Evolutionary conservation across 768 basidiomycete species (phyloP).

Genomic region (Mycena epipterygia): DNA sequence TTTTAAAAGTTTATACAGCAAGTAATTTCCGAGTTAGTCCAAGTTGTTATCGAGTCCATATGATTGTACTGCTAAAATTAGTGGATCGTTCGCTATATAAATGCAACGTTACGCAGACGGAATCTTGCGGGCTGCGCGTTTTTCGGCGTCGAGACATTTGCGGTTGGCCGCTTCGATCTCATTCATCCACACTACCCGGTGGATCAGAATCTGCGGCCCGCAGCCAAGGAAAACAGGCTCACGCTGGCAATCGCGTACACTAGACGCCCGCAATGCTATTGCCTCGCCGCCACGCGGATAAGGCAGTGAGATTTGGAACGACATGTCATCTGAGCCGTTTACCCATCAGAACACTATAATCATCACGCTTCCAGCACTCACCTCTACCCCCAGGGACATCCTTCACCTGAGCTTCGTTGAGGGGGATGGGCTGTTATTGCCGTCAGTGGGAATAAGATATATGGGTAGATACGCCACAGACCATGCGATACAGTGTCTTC

Average conservation of each 20-base stretch:
- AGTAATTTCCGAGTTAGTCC: not conserved
- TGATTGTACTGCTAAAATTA: conserved; percentile 18
- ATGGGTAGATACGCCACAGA: conserved; percentile 44
- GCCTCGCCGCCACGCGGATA: conserved; percentile 84
- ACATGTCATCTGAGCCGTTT: conserved; percentile 68
- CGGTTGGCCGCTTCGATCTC: conserved; percentile 52
- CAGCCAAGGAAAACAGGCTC: conserved; percentile 28
- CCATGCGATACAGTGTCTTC: conserved; percentile 86
- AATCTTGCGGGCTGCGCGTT: conserved; percentile 43
- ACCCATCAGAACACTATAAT: not conserved
- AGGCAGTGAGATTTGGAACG: conserved; percentile 74
- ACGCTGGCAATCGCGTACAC: conserved; percentile 70
- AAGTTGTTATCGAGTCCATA: not conserved
- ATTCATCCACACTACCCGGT: conserved; percentile 48
- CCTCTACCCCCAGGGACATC: conserved; percentile 67
- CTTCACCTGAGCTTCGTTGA: conserved; percentile 75
- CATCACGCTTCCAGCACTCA: conserved; percentile 39
- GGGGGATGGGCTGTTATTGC: conserved; percentile 74
- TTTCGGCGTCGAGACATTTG: conserved; percentile 54
- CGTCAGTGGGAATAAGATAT: not conserved
- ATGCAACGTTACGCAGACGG: conserved; percentile 18
- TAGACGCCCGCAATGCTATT: conserved; percentile 70
- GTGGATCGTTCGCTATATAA: not conserved
- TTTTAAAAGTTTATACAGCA: not conserved
- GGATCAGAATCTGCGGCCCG: conserved; percentile 54